Conservation (phyloP, 768 basidiomycete genomes). For the Butyriboletus loyo region DNA sequence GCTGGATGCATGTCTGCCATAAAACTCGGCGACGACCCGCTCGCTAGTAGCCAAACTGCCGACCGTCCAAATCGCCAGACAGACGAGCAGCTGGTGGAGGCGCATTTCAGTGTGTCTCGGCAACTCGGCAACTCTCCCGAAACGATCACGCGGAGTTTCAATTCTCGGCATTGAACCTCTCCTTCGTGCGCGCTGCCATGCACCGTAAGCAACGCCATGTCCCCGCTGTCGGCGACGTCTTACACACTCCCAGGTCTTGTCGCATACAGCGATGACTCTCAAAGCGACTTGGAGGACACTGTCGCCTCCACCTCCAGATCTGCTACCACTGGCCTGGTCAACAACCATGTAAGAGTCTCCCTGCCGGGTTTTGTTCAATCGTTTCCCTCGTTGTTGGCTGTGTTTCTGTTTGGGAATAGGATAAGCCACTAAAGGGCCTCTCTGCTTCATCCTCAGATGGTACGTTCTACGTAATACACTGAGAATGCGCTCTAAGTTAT, state of each 20-base stretch:
- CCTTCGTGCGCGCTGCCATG: conserved; percentile 21
- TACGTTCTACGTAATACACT: conserved; percentile 8
- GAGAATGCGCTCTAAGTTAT: not conserved
- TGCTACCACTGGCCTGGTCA: conserved; percentile 6
- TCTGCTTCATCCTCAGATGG: conserved; percentile 29
- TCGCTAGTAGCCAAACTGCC: conserved; percentile 30
- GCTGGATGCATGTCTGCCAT: conserved; percentile 37
- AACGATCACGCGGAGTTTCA: conserved; percentile 22
- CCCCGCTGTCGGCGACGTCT: not conserved
- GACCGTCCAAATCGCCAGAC: conserved; percentile 36
- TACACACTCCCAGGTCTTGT: conserved; percentile 45
- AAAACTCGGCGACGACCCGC: conserved; percentile 45
- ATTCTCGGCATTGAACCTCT: conserved; percentile 4
- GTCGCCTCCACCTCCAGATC: conserved; percentile 31
- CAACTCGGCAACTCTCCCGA: conserved; percentile 21
- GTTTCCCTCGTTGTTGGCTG: conserved; percentile 69
- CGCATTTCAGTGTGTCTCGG: conserved; percentile 26
- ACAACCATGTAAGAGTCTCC: conserved; percentile 62
- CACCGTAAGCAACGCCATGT: conserved; percentile 24
- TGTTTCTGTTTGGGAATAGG: conserved; percentile 62
- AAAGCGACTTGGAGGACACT: conserved; percentile 51
- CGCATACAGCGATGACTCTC: conserved; percentile 63
- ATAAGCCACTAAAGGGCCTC: conserved; percentile 45
- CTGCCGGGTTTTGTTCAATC: conserved; percentile 33
- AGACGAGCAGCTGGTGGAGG: conserved; percentile 31